phyloP scores from a whole-genome alignment of 768 basidiomycete genomes.

The Amyloporia xantha region DNA sequence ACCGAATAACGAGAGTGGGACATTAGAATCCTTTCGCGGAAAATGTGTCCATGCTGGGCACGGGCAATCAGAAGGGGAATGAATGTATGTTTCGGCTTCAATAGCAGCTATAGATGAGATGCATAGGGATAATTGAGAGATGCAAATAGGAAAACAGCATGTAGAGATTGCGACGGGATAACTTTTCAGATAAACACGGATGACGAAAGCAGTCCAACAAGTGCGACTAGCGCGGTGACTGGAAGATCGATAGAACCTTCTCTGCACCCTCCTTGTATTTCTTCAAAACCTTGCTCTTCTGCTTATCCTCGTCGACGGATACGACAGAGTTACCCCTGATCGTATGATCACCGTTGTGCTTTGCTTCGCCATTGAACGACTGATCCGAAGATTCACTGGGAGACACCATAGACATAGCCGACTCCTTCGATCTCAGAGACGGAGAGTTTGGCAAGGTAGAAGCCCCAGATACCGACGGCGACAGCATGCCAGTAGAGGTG shows the following conservation, averaged over 20 bases:
- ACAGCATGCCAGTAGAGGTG: constrained; percentile 46
- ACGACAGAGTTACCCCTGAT: constrained; percentile 21
- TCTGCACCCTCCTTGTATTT: constrained; percentile 86
- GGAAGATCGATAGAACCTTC: constrained; percentile 79
- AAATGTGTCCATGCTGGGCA: neutral
- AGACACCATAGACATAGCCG: constrained; percentile 64
- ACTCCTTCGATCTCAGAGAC: constrained; percentile 78
- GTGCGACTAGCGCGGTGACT: constrained; percentile 44
- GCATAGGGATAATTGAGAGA: constrained; percentile 15
- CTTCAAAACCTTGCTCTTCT: constrained; percentile 70
- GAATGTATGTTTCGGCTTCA: constrained; percentile 8
- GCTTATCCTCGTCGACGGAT: constrained; percentile 42
- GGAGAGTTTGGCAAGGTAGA: constrained; percentile 42
- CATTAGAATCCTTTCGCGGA: neutral
- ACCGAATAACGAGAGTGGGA: constrained; percentile 4
- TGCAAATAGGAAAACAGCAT: constrained; percentile 9
- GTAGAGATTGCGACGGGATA: constrained; percentile 9
- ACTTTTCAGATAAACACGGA: neutral
- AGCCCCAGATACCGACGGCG: constrained; percentile 55
- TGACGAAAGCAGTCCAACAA: constrained; percentile 1
- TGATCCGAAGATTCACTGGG: constrained; percentile 68
- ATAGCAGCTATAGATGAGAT: constrained; percentile 22
- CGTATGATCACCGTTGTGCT: constrained; percentile 21
- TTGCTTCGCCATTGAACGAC: constrained; percentile 48
- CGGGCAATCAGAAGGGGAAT: constrained; percentile 2